Percentiles rank a stretch among this genome's conserved stretches.
Evolutionary conservation across 345 rosid genomes (phyloP).

Genomic region (Eucalyptus erythrocorys): DNA sequence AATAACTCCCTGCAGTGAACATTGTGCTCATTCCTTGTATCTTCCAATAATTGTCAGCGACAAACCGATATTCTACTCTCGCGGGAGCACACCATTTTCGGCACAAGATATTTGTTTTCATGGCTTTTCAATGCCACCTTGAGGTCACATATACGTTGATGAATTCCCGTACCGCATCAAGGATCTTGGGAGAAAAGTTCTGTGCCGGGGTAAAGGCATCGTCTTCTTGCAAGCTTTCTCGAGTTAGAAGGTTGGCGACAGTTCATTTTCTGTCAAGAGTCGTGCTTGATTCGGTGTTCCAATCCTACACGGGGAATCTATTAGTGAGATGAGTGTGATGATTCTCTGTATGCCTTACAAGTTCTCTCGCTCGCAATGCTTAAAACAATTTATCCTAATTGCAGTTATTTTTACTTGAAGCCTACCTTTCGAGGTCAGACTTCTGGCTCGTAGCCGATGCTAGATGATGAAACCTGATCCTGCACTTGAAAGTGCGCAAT

Average conservation of each 20-base stretch:
- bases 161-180: neutral
- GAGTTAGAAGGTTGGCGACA: neutral
- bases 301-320: neutral
- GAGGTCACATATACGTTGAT: neutral
- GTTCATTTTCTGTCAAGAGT: neutral
- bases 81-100: neutral
- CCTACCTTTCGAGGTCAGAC: neutral
- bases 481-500: neutral
- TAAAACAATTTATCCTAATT: too few relatives aligned
- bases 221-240: neutral
- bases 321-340: neutral
- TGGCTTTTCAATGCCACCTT: neutral
- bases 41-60: neutral
- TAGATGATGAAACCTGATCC: neutral
- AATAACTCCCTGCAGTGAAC: neutral
- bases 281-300: neutral
- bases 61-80: neutral
- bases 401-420: too few relatives aligned
- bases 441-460: neutral
- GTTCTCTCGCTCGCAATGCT: neutral
- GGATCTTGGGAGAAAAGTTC: neutral
- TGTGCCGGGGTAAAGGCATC: neutral
- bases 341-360: neutral
- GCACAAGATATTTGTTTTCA: neutral
- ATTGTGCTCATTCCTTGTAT: neutral